Evolutionary conservation across 2,329 filamentous ascomycete species (phyloP).

Genomic region (Xylaria sp.): DNA sequence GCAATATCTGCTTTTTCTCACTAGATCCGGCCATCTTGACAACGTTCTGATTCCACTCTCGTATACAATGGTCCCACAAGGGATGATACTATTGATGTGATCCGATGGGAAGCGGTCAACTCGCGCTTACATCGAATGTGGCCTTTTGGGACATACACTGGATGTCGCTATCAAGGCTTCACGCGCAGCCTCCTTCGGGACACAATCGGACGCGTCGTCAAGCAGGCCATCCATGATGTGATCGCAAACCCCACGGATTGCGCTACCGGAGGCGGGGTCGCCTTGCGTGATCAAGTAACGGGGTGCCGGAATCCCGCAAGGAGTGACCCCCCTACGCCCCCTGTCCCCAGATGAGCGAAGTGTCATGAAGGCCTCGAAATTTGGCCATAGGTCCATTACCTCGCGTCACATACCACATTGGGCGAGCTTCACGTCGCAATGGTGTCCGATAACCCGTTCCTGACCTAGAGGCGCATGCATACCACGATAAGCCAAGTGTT

Average conservation of each 20-base stretch:
- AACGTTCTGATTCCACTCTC: conserved; percentile 13
- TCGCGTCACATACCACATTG: conserved; percentile 19
- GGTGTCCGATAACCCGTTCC: conserved; percentile 14
- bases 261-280: conserved; percentile 20
- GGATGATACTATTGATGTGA: conserved; percentile 19
- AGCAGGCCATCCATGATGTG: conserved; percentile 11
- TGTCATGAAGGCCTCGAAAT: conserved; percentile 15
- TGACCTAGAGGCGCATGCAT: conserved; percentile 9
- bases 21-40: conserved; percentile 27
- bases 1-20: conserved; percentile 64
- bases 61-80: conserved; percentile 8
- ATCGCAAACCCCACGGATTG: conserved; percentile 12
- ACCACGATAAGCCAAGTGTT: conserved; percentile 21
- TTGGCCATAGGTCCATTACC: conserved; percentile 18
- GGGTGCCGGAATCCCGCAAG: not conserved
- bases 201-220: conserved; percentile 14
- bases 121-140: conserved; percentile 13
- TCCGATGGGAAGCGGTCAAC: conserved; percentile 15
- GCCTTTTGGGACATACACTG: conserved; percentile 18
- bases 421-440: conserved; percentile 4
- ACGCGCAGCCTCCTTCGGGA: conserved; percentile 12
- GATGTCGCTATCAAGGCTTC: conserved; percentile 16
- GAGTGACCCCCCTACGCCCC: not conserved
- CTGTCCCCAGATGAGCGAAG: conserved; percentile 9
- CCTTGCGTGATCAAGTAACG: conserved; percentile 21